These are phyloP conservation scores for Pyrus pyrifolia DNA, from an alignment of 306 rosid species.

Conservation along the genomic window DNA sequence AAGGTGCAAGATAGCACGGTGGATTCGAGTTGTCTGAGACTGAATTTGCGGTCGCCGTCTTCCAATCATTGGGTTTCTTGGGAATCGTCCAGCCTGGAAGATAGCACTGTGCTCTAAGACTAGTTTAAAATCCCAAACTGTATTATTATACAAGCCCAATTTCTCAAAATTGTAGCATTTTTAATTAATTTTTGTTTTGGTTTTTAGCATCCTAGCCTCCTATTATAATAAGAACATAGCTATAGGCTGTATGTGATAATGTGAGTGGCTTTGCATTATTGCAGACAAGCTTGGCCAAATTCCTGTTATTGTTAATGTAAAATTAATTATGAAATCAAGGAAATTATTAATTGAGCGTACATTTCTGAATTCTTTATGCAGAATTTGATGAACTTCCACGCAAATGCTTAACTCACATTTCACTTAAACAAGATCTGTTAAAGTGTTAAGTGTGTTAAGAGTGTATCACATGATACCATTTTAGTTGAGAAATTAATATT, in stretches of 20 bases:
- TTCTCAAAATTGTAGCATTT: background rate
- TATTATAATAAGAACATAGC: background rate
- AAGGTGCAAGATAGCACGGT: conserved; percentile 3
- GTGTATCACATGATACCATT: background rate
- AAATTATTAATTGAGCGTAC: background rate
- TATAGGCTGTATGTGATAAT: background rate
- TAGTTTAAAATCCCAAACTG: background rate
- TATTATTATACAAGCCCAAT: background rate
- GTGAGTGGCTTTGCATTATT: background rate
- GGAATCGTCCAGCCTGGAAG: conserved; percentile 27
- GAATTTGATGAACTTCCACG: background rate
- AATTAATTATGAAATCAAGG: background rate
- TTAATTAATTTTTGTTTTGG: background rate
- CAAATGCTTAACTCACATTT: background rate
- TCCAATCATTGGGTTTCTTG: conserved; percentile 39
- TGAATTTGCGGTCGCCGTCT: conserved; percentile 42
- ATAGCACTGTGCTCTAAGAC: conserved; percentile 15
- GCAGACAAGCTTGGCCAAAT: background rate
- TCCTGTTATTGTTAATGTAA: background rate
- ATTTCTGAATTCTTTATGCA: background rate
- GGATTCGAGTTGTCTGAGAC: conserved; percentile 18
- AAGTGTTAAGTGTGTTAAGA: background rate
- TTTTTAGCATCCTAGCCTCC: background rate
- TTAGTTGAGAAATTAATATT: too few relatives aligned
- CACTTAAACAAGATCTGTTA: too few relatives aligned